phyloP scores from a whole-genome alignment of 176 grass and related monocot genomes.

The Triticum monococcum region DNA sequence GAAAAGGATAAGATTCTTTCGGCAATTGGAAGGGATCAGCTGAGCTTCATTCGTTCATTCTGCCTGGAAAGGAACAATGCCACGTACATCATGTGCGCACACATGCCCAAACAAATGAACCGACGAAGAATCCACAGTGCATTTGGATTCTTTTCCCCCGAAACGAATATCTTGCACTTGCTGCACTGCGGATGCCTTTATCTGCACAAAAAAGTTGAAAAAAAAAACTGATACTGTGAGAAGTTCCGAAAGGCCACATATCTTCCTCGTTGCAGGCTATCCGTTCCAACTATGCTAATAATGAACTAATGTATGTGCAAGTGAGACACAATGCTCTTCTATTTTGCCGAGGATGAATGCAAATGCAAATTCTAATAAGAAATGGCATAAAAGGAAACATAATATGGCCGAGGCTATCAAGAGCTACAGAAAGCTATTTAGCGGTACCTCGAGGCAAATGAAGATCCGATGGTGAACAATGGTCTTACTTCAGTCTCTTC shows the following conservation, averaged over 20 bases:
- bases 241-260: not conserved
- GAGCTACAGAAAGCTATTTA: not conserved
- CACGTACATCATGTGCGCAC: not conserved
- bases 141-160: not conserved
- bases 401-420: not conserved
- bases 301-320: not conserved
- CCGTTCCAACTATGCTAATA: not conserved
- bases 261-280: not conserved
- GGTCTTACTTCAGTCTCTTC: constrained; percentile 55
- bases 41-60: not conserved
- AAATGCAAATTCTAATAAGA: not conserved
- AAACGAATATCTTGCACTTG: not conserved
- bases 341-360: not conserved
- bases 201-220: constrained; percentile 7
- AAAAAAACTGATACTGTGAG: not conserved
- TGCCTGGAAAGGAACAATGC: constrained; percentile 8
- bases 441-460: constrained; percentile 6
- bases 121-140: not conserved
- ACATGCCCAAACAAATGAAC: not conserved
- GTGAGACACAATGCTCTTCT: not conserved
- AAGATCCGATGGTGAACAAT: constrained; percentile 7
- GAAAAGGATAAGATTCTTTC: not conserved
- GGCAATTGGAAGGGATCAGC: not conserved
- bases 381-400: not conserved
- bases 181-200: not conserved